Percentiles rank a stretch among this genome's conserved stretches.
phyloP scores from a whole-genome alignment of 2,329 filamentous ascomycete species.

The Aspergillus alliaceus region DNA sequence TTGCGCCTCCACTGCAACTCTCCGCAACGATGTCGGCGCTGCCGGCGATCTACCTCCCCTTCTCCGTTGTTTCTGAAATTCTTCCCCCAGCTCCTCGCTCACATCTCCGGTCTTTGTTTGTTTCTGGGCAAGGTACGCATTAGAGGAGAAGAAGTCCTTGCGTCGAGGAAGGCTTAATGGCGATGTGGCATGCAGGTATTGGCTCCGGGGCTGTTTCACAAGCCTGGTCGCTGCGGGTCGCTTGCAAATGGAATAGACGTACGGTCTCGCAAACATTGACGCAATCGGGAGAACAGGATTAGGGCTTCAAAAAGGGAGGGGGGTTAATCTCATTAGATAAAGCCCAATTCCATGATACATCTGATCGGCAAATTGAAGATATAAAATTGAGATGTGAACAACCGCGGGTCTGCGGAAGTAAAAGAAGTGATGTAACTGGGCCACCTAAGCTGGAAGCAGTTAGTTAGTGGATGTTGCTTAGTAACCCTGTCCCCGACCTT shows the following conservation, averaged over 20 bases:
- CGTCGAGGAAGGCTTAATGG: conserved; percentile 47
- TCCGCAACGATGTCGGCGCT: conserved; percentile 73
- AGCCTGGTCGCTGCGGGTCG: conserved; percentile 23
- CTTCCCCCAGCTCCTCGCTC: conserved; percentile 13
- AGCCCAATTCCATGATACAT: background rate
- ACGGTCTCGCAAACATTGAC: conserved; percentile 34
- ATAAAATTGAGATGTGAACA: background rate
- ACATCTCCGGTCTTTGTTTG: conserved; percentile 20
- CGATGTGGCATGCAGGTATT: conserved; percentile 34
- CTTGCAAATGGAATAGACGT: conserved; percentile 34
- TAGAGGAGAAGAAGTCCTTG: conserved; percentile 67
- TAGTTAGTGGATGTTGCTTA: too few species aligned
- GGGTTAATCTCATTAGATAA: background rate
- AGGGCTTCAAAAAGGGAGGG: background rate
- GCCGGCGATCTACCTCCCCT: conserved; percentile 52
- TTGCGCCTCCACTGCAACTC: conserved; percentile 85
- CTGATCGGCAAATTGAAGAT: background rate
- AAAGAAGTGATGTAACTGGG: background rate
- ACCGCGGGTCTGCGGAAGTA: background rate
- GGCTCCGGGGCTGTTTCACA: conserved; percentile 32
- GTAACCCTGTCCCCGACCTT: conserved; percentile 8
- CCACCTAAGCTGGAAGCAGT: background rate
- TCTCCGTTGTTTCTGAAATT: conserved; percentile 43
- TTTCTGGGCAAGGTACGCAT: conserved; percentile 53
- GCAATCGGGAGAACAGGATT: background rate